phyloP scores from a whole-genome alignment of 2,329 filamentous ascomycete genomes.

The Colletotrichum higginsianum region DNA sequence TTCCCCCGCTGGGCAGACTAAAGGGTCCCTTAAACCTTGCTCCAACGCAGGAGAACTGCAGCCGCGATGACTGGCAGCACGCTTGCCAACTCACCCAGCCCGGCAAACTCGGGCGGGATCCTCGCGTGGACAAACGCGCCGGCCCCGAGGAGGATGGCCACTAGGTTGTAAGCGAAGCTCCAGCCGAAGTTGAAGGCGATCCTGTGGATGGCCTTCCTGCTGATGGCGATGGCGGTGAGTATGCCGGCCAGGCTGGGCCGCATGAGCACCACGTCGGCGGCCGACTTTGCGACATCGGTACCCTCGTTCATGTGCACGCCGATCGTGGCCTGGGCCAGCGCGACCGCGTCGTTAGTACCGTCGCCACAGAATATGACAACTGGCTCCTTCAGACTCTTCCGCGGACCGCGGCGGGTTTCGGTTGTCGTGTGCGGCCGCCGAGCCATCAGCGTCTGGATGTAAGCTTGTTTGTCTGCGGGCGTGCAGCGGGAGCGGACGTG shows the following conservation, averaged over 20 bases:
- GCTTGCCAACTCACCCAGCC: slow-evolving; percentile 81
- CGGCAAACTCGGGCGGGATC: slow-evolving; percentile 74
- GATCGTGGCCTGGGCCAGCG: slow-evolving; percentile 78
- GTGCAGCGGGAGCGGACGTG: slow-evolving; percentile 60
- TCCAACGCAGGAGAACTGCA: slow-evolving; percentile 65
- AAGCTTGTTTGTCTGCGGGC: slow-evolving; percentile 62
- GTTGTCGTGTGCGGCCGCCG: background rate
- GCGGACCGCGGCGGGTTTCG: background rate
- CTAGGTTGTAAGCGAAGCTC: slow-evolving; percentile 79
- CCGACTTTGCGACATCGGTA: slow-evolving; percentile 75
- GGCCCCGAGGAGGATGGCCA: slow-evolving; percentile 76
- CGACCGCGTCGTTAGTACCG: slow-evolving; percentile 84
- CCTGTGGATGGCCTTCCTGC: slow-evolving; percentile 59
- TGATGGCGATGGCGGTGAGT: slow-evolving; percentile 70
- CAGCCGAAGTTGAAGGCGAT: slow-evolving; percentile 79
- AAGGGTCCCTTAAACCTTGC: slow-evolving; percentile 43
- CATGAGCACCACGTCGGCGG: slow-evolving; percentile 80
- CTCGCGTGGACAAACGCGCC: slow-evolving; percentile 72
- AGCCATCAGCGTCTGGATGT: slow-evolving; percentile 57
- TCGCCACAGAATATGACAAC: slow-evolving; percentile 81
- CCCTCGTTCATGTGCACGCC: slow-evolving; percentile 77
- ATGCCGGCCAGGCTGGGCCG: slow-evolving; percentile 69
- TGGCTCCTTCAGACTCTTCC: slow-evolving; percentile 44
- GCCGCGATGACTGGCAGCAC: slow-evolving; percentile 77
- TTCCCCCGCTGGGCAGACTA: slow-evolving; percentile 33